These are phyloP conservation scores for Lipomyces oligophaga DNA, from an alignment of 805 yeast species.

Conservation along the genomic window DNA sequence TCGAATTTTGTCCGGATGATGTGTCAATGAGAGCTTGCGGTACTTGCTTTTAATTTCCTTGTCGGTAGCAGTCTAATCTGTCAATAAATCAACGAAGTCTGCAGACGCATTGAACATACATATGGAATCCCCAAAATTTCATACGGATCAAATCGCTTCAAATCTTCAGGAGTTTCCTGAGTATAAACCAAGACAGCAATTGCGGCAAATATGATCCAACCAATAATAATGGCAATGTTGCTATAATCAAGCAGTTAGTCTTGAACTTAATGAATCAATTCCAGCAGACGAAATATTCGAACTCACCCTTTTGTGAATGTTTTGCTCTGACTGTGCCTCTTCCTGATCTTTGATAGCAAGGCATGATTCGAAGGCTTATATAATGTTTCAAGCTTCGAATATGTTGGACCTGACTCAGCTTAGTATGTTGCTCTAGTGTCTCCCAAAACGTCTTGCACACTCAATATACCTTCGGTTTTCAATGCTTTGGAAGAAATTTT, in stretches of 20 bases:
- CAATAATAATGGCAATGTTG: constrained; percentile 43
- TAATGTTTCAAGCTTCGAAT: constrained; percentile 2
- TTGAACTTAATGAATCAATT: constrained; percentile 21
- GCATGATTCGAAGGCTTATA: constrained; percentile 27
- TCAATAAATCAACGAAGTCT: neutral
- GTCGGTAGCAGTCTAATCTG: constrained; percentile 53
- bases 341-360: constrained; percentile 31
- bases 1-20: constrained; percentile 89
- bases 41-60: constrained; percentile 76
- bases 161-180: constrained; percentile 36
- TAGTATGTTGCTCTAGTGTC: too few species aligned
- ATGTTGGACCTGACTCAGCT: too few species aligned
- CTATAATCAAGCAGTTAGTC: constrained; percentile 4
- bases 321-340: constrained; percentile 32
- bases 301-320: constrained; percentile 35
- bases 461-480: neutral
- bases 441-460: too few species aligned
- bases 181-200: constrained; percentile 39
- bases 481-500: constrained; percentile 23
- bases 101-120: constrained; percentile 11
- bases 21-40: constrained; percentile 79
- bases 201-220: constrained; percentile 56
- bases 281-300: too few species aligned
- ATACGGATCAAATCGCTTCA: constrained; percentile 77
- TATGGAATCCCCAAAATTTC: constrained; percentile 70